Percentiles rank a stretch among this genome's conserved stretches.
These are phyloP conservation scores for Chamaenerion angustifolium DNA, from an alignment of 345 rosid species.

Conservation along the genomic window DNA sequence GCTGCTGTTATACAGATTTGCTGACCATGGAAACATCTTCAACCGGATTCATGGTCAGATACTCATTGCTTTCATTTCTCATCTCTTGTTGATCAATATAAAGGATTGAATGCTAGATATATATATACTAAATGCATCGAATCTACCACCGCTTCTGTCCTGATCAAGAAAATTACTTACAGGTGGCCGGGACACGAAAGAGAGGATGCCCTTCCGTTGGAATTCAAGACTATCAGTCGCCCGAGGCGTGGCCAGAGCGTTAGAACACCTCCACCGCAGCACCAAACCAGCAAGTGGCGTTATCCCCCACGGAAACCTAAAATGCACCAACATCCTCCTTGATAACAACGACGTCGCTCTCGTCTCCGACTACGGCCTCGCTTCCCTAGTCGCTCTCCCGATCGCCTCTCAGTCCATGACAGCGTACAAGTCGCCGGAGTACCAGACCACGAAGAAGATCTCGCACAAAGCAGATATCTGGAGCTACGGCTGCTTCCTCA, in stretches of 20 bases:
- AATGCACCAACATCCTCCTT: slow-evolving; percentile 41
- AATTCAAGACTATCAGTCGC: slow-evolving; percentile 32
- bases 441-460: slow-evolving; percentile 14
- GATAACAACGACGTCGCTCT: slow-evolving; percentile 21
- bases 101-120: too few relatives aligned
- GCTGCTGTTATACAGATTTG: slow-evolving; percentile 28
- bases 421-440: slow-evolving; percentile 37
- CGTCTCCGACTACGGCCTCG: slow-evolving; percentile 35
- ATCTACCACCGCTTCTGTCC: too few relatives aligned
- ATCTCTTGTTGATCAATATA: too few relatives aligned
- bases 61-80: too few relatives aligned
- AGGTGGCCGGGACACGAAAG: slow-evolving; percentile 25
- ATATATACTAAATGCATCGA: too few relatives aligned
- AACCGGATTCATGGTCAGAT: slow-evolving; percentile 43
- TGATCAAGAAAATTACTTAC: slow-evolving; percentile 30
- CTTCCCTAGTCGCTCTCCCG: slow-evolving; percentile 28
- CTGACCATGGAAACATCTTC: slow-evolving; percentile 33
- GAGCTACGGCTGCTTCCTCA: slow-evolving; percentile 38
- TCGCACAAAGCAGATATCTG: slow-evolving; percentile 36
- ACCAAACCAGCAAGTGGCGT: slow-evolving; percentile 1
- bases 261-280: slow-evolving; percentile 35
- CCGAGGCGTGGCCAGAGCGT: slow-evolving; percentile 28
- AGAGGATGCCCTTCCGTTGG: slow-evolving; percentile 36
- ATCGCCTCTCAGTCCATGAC: slow-evolving; percentile 26
- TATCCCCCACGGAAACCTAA: slow-evolving; percentile 46